A percentile compares a stretch with the other conserved stretches of the same genome.
Evolutionary conservation across 1,284 basidiomycete genomes (phyloP).

Genomic region (Megacollybia platyphylla): DNA sequence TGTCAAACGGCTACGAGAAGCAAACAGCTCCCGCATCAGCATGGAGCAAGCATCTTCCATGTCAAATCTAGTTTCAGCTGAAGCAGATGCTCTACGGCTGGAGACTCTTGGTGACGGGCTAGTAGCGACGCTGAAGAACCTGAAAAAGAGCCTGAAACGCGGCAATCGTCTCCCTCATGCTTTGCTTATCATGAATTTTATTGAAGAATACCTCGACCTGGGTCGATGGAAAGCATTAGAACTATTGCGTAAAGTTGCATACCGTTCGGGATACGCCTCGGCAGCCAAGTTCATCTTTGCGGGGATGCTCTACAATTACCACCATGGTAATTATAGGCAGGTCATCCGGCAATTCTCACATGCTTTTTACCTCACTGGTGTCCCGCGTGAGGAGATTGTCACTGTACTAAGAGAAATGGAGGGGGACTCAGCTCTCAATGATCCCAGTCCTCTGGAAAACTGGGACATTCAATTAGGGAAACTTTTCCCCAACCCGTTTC

Average conservation of each 20-base stretch:
- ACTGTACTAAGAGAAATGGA: conserved; percentile 8
- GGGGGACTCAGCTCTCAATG: neutral
- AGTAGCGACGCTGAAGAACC: conserved; percentile 10
- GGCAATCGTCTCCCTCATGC: conserved; percentile 12
- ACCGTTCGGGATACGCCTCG: conserved; percentile 10
- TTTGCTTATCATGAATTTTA: conserved; percentile 17
- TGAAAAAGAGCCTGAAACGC: conserved; percentile 11
- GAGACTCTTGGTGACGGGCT: conserved; percentile 5
- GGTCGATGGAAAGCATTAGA: conserved; percentile 18
- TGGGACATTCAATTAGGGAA: conserved; percentile 9
- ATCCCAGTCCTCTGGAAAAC: neutral
- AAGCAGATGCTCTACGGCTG: conserved; percentile 7
- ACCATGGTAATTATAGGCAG: conserved; percentile 12
- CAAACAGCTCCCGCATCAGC: neutral
- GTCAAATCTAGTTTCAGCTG: conserved; percentile 8
- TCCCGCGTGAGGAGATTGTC: conserved; percentile 18
- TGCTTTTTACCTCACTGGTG: conserved; percentile 24
- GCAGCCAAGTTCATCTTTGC: conserved; percentile 19
- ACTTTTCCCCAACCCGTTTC: conserved; percentile 16
- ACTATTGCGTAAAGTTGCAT: conserved; percentile 18
- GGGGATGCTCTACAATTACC: conserved; percentile 27
- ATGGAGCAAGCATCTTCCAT: neutral
- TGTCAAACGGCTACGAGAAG: neutral
- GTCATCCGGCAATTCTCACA: conserved; percentile 23
- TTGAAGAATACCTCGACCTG: conserved; percentile 18